A percentile compares a stretch with the other conserved stretches of the same genome.
These are phyloP conservation scores for Lobosporangium transversale DNA, from an alignment of 192 early-diverging fungal species.

Conservation along the genomic window DNA sequence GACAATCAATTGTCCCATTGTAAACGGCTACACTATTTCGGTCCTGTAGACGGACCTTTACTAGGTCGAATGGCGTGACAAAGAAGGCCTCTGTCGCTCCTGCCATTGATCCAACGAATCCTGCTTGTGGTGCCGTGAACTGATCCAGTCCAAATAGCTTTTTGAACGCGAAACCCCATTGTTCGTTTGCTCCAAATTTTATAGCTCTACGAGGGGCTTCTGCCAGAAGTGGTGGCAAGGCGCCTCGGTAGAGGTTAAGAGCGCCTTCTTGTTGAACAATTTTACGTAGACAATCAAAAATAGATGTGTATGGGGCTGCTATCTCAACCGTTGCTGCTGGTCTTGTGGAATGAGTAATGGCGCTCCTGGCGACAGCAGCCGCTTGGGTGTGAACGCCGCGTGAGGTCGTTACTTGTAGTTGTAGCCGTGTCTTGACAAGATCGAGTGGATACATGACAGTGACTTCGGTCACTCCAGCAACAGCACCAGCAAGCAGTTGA, in stretches of 20 bases:
- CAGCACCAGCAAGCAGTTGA: conserved; percentile 76
- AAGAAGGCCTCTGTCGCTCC: conserved; percentile 89
- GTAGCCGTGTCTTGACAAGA: conserved; percentile 91
- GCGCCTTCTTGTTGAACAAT: conserved; percentile 86
- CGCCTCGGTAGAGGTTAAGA: conserved; percentile 79
- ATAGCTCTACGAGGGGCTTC: conserved; percentile 94
- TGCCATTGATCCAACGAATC: conserved; percentile 86
- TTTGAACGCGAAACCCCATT: conserved; percentile 71
- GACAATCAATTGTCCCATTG: conserved; percentile 76
- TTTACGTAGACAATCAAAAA: conserved; percentile 88
- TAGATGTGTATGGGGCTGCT: conserved; percentile 71
- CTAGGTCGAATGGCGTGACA: conserved; percentile 87
- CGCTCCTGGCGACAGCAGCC: background rate
- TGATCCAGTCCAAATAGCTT: conserved; percentile 76
- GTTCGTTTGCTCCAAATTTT: conserved; percentile 93
- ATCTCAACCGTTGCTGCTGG: background rate
- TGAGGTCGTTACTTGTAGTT: conserved; percentile 59
- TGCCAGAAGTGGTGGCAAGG: conserved; percentile 88
- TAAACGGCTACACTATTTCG: conserved; percentile 71
- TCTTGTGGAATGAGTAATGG: background rate
- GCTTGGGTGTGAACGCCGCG: background rate
- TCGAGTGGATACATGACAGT: conserved; percentile 92
- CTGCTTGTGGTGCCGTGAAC: conserved; percentile 76
- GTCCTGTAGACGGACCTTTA: conserved; percentile 94
- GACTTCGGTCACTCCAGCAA: conserved; percentile 86